A percentile compares a stretch with the other conserved stretches of the same genome.
Conservation (phyloP, 2,329 filamentous ascomycete genomes). For the Colletotrichum sp. region DNA sequence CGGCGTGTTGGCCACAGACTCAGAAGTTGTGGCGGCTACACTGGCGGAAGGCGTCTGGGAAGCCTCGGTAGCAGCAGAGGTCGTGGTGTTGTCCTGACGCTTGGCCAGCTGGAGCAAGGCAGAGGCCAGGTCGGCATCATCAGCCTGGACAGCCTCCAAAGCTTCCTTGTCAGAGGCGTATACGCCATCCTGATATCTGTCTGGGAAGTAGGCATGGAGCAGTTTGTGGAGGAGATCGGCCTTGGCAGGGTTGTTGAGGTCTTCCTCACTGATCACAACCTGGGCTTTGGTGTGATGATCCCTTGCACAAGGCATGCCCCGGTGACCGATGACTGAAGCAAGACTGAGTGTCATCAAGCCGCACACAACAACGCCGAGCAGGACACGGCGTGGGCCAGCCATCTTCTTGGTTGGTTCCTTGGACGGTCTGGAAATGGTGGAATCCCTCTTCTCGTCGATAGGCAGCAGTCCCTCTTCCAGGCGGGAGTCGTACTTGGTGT, state of each 20-base stretch:
- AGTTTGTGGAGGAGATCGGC: slow-evolving; percentile 68
- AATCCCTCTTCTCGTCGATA: slow-evolving; percentile 21
- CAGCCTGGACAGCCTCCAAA: slow-evolving; percentile 65
- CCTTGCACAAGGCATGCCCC: slow-evolving; percentile 5
- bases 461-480: slow-evolving; percentile 25
- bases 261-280: background rate
- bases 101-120: slow-evolving; percentile 69
- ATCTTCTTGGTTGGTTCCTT: slow-evolving; percentile 20
- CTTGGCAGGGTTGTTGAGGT: slow-evolving; percentile 43
- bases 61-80: slow-evolving; percentile 23
- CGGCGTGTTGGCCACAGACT: slow-evolving; percentile 16
- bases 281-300: background rate
- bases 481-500: slow-evolving; percentile 19
- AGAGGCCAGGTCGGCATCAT: slow-evolving; percentile 66
- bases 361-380: slow-evolving; percentile 25
- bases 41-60: slow-evolving; percentile 19
- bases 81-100: slow-evolving; percentile 52
- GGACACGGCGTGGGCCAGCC: slow-evolving; percentile 23
- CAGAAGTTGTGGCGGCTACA: slow-evolving; percentile 1
- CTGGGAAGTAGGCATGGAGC: slow-evolving; percentile 66
- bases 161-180: slow-evolving; percentile 69
- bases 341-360: slow-evolving; percentile 26
- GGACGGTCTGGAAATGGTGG: background rate
- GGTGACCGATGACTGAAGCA: slow-evolving; percentile 22
- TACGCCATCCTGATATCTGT: slow-evolving; percentile 71